Base-by-base conservation (phyloP, 768 basidiomycete genomes). In the Filobasidium wieringae region DNA sequence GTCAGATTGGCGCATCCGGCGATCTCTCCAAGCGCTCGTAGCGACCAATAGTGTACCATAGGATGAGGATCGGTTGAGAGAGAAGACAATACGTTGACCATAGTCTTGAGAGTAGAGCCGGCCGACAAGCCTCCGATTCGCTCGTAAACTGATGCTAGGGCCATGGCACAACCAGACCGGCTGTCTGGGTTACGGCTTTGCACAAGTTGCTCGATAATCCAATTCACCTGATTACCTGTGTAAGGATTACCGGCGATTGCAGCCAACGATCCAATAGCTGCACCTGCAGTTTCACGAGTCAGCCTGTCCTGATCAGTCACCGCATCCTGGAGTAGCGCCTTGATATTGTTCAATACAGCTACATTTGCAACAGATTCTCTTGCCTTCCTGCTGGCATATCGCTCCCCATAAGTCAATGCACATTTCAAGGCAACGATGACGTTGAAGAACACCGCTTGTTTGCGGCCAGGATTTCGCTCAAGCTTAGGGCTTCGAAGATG, bases 41-140 rank as follows among this genome's bases (percentile, higher is more conserved):
- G 77, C 2, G 93, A 85, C 84, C 87, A 92, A 68, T 86, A 95
- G 72, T 97, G 93, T 6, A 96, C 95, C 31, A 90, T 80, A 0
- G 95, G 93, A 70, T 97, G 95, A 0, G 93, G 91, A 71, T 99
- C 95, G 60, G 87, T 91, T 72, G 86, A 84, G 19, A 99, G 80
- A 0, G 92, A 93, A 82, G 93, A 88, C 34, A 96, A 78, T 43
- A 97, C 84, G 68, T 95, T 91, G 61, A 93, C 87, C 0, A 92
- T 89, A 0, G 92, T 95, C 74, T 96, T 97, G 59, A 97, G 79
- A 15, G 96, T 79, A 0, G 95, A 88, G 0, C 89, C 89, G 7
- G 91, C 93, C 11, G 88, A 88, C n/a, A 97, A 79, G 37, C 90
- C 87, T 7, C 95, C 95, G 50, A 96, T 90, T 66, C 88, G 81